Percentiles rank a stretch among this genome's conserved stretches.
Evolutionary conservation across 73 alveolate species (phyloP).

Genomic region (Effrenium voratum): DNA sequence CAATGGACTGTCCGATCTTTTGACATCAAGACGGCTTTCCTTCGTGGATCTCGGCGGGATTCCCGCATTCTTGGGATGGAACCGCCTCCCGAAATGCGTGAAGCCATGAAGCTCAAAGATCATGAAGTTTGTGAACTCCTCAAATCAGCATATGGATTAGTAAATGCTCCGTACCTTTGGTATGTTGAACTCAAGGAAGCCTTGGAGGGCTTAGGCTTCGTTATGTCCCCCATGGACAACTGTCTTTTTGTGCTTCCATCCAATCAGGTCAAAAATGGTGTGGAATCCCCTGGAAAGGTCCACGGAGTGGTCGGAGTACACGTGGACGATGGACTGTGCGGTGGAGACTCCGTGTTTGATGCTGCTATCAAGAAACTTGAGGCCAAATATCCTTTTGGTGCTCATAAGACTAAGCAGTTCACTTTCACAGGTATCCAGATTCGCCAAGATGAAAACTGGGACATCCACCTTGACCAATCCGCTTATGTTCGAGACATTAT

Average conservation of each 20-base stretch:
- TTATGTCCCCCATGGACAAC: background rate
- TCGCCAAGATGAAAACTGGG: background rate
- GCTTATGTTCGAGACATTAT: background rate
- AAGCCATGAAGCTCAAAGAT: background rate
- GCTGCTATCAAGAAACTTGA: background rate
- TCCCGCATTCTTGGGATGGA: background rate
- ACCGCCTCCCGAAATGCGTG: conserved; percentile 18
- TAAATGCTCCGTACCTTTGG: conserved; percentile 21
- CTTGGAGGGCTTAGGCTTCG: background rate
- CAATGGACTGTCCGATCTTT: background rate
- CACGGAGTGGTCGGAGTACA: background rate
- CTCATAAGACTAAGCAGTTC: background rate
- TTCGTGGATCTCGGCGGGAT: background rate
- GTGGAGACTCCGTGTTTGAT: background rate
- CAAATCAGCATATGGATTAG: background rate
- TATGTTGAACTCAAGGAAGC: background rate
- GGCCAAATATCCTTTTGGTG: background rate
- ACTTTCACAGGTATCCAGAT: background rate
- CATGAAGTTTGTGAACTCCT: background rate
- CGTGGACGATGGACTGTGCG: conserved; percentile 13
- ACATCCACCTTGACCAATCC: background rate
- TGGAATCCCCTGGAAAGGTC: background rate
- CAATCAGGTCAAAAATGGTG: background rate
- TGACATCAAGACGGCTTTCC: conserved; percentile 12
- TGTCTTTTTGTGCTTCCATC: background rate